Percentiles rank a stretch among this genome's conserved stretches.
These are phyloP conservation scores for Fusarium sp. DNA, from an alignment of 2,329 filamentous ascomycete genomes.

Conservation along the genomic window DNA sequence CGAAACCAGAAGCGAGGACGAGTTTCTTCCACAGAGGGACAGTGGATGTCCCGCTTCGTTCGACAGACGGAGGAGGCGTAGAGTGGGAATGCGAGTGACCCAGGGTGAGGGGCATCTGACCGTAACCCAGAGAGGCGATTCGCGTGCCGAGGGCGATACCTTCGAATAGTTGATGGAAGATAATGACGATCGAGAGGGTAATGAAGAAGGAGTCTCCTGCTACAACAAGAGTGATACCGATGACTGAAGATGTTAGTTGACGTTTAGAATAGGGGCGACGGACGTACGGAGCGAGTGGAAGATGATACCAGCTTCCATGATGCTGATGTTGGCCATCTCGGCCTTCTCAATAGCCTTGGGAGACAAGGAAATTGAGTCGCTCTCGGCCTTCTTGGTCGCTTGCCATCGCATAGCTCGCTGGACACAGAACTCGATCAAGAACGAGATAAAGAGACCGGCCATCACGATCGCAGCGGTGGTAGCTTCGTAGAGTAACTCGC, in stretches of 20 bases:
- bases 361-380: slow-evolving; percentile 20
- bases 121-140: slow-evolving; percentile 69
- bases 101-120: slow-evolving; percentile 32
- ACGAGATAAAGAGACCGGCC: slow-evolving; percentile 79
- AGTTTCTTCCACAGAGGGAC: slow-evolving; percentile 64
- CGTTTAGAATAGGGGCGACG: fast-evolving
- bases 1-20: slow-evolving; percentile 72
- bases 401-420: slow-evolving; percentile 64
- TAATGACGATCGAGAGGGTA: slow-evolving; percentile 72
- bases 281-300: slow-evolving; percentile 77
- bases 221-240: slow-evolving; percentile 72
- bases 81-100: slow-evolving; percentile 32
- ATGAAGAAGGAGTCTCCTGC: slow-evolving; percentile 67
- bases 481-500: slow-evolving; percentile 73
- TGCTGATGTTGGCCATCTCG: slow-evolving; percentile 58
- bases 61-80: slow-evolving; percentile 34
- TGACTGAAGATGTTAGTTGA: slow-evolving; percentile 57
- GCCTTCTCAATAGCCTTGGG: slow-evolving; percentile 44
- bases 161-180: slow-evolving; percentile 85
- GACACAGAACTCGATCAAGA: slow-evolving; percentile 76
- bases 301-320: slow-evolving; percentile 79
- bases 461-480: slow-evolving; percentile 78
- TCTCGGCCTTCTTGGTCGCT: slow-evolving; percentile 45
- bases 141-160: slow-evolving; percentile 79
- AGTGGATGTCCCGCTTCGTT: slow-evolving; percentile 34